A percentile compares a stretch with the other conserved stretches of the same genome.
These are phyloP conservation scores for Termitomyces sp. DNA, from an alignment of 1,284 basidiomycete genomes.

Conservation along the genomic window DNA sequence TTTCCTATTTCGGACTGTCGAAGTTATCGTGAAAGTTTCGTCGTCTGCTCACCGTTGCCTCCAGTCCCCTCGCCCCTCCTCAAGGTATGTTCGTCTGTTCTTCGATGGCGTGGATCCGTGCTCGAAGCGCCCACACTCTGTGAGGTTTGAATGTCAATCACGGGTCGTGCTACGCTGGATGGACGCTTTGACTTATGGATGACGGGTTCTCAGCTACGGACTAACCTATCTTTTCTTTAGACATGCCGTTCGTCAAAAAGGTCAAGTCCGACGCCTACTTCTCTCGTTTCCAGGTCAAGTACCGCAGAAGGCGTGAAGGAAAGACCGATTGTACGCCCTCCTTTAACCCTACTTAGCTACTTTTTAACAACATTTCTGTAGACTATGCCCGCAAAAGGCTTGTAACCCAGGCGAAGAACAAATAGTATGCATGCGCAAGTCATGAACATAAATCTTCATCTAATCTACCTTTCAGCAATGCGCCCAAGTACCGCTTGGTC, in stretches of 20 bases:
- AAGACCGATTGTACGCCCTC: slow-evolving; percentile 86
- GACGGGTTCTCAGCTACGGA: slow-evolving; percentile 16
- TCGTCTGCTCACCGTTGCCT: slow-evolving; percentile 27
- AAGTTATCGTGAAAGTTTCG: slow-evolving; percentile 6
- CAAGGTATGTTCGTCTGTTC: slow-evolving; percentile 46
- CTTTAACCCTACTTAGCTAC: background rate
- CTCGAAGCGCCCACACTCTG: slow-evolving; percentile 1
- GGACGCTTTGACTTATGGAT: slow-evolving; percentile 29
- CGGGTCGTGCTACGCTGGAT: slow-evolving; percentile 19
- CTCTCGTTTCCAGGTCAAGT: slow-evolving; percentile 97
- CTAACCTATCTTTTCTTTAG: slow-evolving; percentile 35
- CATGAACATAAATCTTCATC: background rate
- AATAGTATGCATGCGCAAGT: slow-evolving; percentile 62
- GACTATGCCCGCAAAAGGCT: slow-evolving; percentile 98
- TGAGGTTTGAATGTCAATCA: background rate
- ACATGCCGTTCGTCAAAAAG: slow-evolving; percentile 86
- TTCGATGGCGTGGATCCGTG: background rate
- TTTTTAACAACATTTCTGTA: slow-evolving; percentile 24
- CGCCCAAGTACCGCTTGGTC: slow-evolving; percentile 97
- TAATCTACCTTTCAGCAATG: slow-evolving; percentile 52
- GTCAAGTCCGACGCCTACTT: slow-evolving; percentile 92
- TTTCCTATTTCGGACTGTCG: slow-evolving; percentile 15
- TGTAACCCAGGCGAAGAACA: slow-evolving; percentile 98
- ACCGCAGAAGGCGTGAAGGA: slow-evolving; percentile 92
- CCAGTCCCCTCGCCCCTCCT: slow-evolving; percentile 40